Evolutionary conservation across 257 asterid species (phyloP).

Genomic region (Jacaranda copaia): DNA sequence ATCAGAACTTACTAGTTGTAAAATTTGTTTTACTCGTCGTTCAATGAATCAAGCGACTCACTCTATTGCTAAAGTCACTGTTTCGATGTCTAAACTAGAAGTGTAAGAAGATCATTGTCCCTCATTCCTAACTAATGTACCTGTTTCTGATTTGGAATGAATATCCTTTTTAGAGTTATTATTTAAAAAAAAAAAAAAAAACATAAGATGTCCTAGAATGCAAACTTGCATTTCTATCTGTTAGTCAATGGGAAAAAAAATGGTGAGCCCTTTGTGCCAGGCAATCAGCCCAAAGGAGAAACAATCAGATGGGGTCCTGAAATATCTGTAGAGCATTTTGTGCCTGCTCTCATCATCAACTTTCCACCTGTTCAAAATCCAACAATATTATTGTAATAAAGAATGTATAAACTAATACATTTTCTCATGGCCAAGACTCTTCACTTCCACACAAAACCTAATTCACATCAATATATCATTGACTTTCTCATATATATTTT

Average conservation of each 20-base stretch:
- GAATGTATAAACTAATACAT: neutral
- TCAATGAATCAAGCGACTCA: too few relatives aligned
- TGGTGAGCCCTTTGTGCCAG: neutral
- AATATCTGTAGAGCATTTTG: conserved; percentile 39
- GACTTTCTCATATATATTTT: conserved; percentile 2
- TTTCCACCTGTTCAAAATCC: conserved; percentile 43
- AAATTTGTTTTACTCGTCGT: too few relatives aligned
- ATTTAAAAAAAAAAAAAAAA: too few relatives aligned
- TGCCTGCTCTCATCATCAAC: conserved; percentile 38
- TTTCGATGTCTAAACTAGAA: too few relatives aligned
- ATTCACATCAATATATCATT: conserved; percentile 12
- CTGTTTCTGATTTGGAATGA: too few relatives aligned
- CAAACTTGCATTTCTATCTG: neutral
- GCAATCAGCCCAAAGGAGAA: neutral
- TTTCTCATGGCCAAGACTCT: neutral
- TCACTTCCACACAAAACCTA: conserved; percentile 16
- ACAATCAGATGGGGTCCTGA: conserved; percentile 20
- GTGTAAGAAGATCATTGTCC: too few relatives aligned
- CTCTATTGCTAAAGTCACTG: too few relatives aligned
- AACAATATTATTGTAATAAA: conserved; percentile 19
- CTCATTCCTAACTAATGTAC: too few relatives aligned
- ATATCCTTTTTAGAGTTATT: too few relatives aligned
- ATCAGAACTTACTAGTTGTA: too few relatives aligned
- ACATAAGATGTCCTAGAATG: neutral
- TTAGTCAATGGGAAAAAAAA: neutral